These are phyloP conservation scores for Diaporthe sp. DNA, from an alignment of 2,329 filamentous ascomycete genomes.

Conservation along the genomic window DNA sequence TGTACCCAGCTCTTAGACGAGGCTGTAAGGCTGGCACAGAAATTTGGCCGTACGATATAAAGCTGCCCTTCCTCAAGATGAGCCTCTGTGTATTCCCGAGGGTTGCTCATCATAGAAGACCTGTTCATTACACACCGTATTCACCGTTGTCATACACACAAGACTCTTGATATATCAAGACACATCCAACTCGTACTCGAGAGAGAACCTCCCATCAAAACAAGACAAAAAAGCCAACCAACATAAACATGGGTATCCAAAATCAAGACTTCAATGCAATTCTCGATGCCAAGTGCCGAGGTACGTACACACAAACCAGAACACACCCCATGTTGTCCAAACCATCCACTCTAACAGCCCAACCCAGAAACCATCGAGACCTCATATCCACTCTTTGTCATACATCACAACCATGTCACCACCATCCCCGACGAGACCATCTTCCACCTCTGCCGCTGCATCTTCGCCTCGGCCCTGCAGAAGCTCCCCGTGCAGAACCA, in stretches of 20 bases:
- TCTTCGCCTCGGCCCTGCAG: slow-evolving; percentile 46
- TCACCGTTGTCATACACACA: neutral
- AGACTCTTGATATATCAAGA: slow-evolving; percentile 5
- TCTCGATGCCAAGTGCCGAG: slow-evolving; percentile 41
- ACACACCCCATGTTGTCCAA: neutral
- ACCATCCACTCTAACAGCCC: neutral
- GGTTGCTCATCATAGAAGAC: neutral
- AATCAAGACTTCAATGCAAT: slow-evolving; percentile 19
- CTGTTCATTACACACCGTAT: neutral
- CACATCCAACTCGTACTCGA: neutral
- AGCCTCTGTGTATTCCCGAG: neutral
- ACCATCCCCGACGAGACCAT: slow-evolving; percentile 48
- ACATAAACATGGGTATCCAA: slow-evolving; percentile 26
- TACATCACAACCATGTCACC: slow-evolving; percentile 47
- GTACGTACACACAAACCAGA: slow-evolving; percentile 19
- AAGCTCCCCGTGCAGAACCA: slow-evolving; percentile 43
- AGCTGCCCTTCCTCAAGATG: slow-evolving; percentile 35
- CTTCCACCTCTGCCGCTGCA: slow-evolving; percentile 46
- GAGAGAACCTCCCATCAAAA: neutral
- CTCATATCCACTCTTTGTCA: slow-evolving; percentile 47
- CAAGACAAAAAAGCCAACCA: neutral
- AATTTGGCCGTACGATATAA: slow-evolving; percentile 26
- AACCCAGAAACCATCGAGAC: slow-evolving; percentile 49
- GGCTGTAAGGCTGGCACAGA: slow-evolving; percentile 46
- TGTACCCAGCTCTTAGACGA: slow-evolving; percentile 33